These are phyloP conservation scores for Clonostachys rosea DNA, from an alignment of 2,329 filamentous ascomycete genomes.

Conservation along the genomic window DNA sequence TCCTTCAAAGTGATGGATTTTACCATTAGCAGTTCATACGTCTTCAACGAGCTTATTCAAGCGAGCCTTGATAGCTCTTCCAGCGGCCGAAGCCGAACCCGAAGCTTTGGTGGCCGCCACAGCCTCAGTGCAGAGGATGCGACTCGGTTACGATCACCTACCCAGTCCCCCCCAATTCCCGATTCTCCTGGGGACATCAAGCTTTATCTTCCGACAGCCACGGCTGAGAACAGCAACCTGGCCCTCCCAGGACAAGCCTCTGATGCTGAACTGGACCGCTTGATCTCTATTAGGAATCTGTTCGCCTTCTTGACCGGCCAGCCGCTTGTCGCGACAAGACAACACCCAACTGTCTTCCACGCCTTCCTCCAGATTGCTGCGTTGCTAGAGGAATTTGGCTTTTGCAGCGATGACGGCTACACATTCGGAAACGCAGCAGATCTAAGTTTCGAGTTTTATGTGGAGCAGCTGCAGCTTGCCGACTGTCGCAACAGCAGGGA, in stretches of 20 bases:
- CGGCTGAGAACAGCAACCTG: slow-evolving; percentile 25
- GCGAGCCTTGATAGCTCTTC: slow-evolving; percentile 29
- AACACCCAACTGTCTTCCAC: slow-evolving; percentile 45
- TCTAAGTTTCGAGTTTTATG: slow-evolving; percentile 67
- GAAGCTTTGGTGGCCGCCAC: slow-evolving; percentile 41
- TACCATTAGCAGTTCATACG: slow-evolving; percentile 46
- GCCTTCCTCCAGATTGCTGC: slow-evolving; percentile 49
- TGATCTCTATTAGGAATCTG: slow-evolving; percentile 58
- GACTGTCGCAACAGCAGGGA: slow-evolving; percentile 81
- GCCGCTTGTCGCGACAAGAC: slow-evolving; percentile 54
- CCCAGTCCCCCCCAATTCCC: slow-evolving; percentile 27
- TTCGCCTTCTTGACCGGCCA: slow-evolving; percentile 63
- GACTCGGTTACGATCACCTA: slow-evolving; percentile 27
- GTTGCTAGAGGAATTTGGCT: slow-evolving; percentile 53
- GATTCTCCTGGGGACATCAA: slow-evolving; percentile 36
- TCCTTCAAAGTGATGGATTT: slow-evolving; percentile 57
- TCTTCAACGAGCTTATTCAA: slow-evolving; percentile 49
- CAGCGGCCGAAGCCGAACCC: slow-evolving; percentile 23
- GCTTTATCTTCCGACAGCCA: slow-evolving; percentile 48
- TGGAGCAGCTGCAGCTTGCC: slow-evolving; percentile 70
- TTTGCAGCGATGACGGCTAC: slow-evolving; percentile 48
- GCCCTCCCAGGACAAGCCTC: slow-evolving; percentile 21
- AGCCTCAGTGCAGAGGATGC: slow-evolving; percentile 47
- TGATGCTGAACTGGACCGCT: slow-evolving; percentile 41
- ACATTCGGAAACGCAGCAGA: slow-evolving; percentile 57